Conservation (phyloP, 305 asterid genomes). For the Fraxinus latifolia region DNA sequence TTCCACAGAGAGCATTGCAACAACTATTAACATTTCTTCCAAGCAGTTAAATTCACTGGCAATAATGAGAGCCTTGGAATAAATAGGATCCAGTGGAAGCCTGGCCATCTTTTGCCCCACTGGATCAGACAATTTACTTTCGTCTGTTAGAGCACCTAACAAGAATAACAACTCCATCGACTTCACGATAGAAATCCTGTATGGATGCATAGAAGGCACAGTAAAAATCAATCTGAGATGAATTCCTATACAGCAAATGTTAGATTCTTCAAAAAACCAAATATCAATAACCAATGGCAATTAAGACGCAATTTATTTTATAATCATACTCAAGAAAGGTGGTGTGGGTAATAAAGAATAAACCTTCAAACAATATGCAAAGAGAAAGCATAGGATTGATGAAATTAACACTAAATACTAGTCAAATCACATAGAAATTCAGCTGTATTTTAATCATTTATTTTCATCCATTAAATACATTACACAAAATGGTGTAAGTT, state of each 20-base stretch:
- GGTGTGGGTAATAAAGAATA: background rate
- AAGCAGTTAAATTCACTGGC: conserved; percentile 82
- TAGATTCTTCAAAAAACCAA: background rate
- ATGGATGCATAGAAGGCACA: conserved; percentile 17
- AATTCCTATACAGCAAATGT: background rate
- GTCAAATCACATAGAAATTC: background rate
- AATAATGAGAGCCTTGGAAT: conserved; percentile 85
- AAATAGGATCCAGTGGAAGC: conserved; percentile 86
- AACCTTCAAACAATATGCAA: background rate
- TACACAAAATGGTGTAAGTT: background rate
- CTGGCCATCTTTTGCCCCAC: conserved; percentile 88
- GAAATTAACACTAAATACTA: background rate
- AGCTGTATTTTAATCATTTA: background rate
- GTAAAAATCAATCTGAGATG: background rate
- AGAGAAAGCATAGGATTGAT: background rate
- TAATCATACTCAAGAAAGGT: background rate
- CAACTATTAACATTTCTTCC: conserved; percentile 81
- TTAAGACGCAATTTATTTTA: background rate
- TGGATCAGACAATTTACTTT: conserved; percentile 72
- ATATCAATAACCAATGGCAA: background rate
- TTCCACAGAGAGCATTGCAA: conserved; percentile 92
- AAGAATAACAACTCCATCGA: conserved; percentile 77
- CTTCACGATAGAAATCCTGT: conserved; percentile 81
- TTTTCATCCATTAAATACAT: background rate
- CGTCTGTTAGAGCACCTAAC: conserved; percentile 89